Percentiles rank a stretch among this genome's conserved stretches.
phyloP scores from a whole-genome alignment of 257 asterid genomes.

The Ocimum tenuiflorum region DNA sequence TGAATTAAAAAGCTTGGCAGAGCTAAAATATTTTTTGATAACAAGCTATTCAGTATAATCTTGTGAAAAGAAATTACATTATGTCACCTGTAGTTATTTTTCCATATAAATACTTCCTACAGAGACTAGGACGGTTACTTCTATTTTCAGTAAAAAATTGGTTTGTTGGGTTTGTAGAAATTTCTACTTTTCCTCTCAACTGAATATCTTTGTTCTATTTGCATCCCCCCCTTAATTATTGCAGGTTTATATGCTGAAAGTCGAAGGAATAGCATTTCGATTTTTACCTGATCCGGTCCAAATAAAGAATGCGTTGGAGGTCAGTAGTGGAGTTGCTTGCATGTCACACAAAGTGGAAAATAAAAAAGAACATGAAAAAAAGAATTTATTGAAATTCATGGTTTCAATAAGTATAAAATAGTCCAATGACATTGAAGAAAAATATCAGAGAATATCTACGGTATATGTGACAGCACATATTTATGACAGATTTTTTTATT shows the following conservation, averaged over 20 bases:
- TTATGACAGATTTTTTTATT: no score
- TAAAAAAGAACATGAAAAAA: not conserved
- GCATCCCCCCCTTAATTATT: constrained; percentile 2
- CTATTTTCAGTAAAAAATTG: not conserved
- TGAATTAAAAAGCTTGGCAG: not conserved
- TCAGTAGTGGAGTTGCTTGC: constrained; percentile 27
- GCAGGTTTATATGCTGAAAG: constrained; percentile 95
- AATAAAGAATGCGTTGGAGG: constrained; percentile 86
- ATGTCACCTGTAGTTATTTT: not conserved
- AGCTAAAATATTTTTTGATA: not conserved
- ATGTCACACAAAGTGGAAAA: not conserved
- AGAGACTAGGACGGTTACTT: not conserved
- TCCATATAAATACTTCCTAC: not conserved
- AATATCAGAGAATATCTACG: not conserved
- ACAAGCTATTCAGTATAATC: not conserved
- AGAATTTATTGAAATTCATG: not conserved
- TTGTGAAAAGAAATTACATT: not conserved
- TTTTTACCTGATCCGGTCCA: constrained; percentile 94
- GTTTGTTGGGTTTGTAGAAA: not conserved
- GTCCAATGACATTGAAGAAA: not conserved
- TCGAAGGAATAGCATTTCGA: constrained; percentile 94
- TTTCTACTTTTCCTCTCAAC: not conserved
- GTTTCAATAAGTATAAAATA: not conserved
- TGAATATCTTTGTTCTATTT: not conserved
- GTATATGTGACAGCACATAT: no score